Percentiles rank a stretch among this genome's conserved stretches.
Conservation (phyloP, 345 rosid genomes). For the Moricandia moricandioides region DNA sequence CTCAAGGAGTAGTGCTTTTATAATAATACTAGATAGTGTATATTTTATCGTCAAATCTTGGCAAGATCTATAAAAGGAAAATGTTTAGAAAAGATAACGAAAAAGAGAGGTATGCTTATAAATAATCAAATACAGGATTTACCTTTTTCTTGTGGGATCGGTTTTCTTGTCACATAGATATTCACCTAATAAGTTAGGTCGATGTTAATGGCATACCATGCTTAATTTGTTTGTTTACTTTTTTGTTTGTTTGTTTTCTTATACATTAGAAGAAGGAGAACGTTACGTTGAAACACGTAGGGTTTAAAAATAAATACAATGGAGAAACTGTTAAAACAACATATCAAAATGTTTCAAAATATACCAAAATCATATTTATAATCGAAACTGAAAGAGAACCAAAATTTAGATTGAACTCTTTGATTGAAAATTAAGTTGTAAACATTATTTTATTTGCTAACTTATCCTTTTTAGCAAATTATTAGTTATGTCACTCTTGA, state of each 20-base stretch:
- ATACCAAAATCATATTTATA: background rate
- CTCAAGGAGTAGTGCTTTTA: background rate
- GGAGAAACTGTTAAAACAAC: background rate
- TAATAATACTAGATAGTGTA: background rate
- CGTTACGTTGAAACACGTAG: background rate
- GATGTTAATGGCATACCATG: conserved; percentile 13
- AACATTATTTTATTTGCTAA: background rate
- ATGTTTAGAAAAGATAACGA: conserved; percentile 23
- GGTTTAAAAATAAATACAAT: background rate
- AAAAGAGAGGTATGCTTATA: conserved; percentile 25
- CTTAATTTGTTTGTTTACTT: background rate
- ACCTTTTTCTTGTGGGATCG: conserved; percentile 13
- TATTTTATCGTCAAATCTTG: conserved; percentile 27
- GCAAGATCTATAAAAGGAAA: conserved; percentile 32
- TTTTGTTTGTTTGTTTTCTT: background rate
- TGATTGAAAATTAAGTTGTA: background rate
- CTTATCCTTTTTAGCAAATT: background rate
- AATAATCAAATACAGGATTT: conserved; percentile 1
- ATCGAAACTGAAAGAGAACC: background rate
- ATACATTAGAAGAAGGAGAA: background rate
- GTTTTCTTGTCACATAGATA: conserved; percentile 16
- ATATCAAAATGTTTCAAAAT: background rate
- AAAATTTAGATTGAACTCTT: background rate
- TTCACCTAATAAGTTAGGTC: conserved; percentile 15
- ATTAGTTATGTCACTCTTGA: background rate